Percentiles rank a stretch among this genome's conserved stretches.
Conservation (phyloP, 2,329 filamentous ascomycete species). For the Cephalotrichum gorgonifer region DNA sequence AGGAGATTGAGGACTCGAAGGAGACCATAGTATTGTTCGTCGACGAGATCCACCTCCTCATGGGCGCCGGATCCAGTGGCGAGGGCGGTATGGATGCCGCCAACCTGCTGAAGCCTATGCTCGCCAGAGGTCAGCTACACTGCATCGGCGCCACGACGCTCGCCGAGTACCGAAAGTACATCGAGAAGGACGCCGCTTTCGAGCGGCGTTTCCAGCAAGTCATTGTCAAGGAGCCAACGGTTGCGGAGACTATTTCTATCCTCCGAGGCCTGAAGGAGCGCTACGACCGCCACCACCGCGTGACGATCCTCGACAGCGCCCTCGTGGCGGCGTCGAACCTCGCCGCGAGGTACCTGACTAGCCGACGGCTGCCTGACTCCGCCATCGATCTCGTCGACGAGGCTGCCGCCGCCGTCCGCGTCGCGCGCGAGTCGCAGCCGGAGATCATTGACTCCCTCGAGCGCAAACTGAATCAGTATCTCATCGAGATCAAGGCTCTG, state of each 20-base stretch:
- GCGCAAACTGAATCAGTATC: conserved; percentile 76
- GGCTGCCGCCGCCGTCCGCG: conserved; percentile 89
- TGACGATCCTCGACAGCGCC: conserved; percentile 89
- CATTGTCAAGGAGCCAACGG: conserved; percentile 83
- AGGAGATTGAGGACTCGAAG: conserved; percentile 89
- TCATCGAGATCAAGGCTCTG: conserved; percentile 95
- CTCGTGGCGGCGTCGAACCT: conserved; percentile 87
- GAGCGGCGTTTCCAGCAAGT: conserved; percentile 99
- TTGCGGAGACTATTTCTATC: conserved; percentile 89
- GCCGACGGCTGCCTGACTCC: conserved; percentile 84
- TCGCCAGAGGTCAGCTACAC: conserved; percentile 90
- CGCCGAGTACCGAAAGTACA: conserved; percentile 94
- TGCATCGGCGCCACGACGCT: conserved; percentile 97
- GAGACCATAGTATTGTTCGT: conserved; percentile 98
- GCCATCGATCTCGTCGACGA: conserved; percentile 96
- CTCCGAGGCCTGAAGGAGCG: conserved; percentile 96
- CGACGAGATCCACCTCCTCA: conserved; percentile 95
- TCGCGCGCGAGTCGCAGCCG: conserved; percentile 90
- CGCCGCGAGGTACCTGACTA: conserved; percentile 86
- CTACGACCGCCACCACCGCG: conserved; percentile 96
- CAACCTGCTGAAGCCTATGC: conserved; percentile 95
- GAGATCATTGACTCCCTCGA: conserved; percentile 94
- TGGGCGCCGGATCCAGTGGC: conserved; percentile 90
- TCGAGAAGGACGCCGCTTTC: conserved; percentile 96
- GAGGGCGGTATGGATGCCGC: conserved; percentile 98